Conservation (phyloP, 768 basidiomycete species). For the Auricularia sp. region DNA sequence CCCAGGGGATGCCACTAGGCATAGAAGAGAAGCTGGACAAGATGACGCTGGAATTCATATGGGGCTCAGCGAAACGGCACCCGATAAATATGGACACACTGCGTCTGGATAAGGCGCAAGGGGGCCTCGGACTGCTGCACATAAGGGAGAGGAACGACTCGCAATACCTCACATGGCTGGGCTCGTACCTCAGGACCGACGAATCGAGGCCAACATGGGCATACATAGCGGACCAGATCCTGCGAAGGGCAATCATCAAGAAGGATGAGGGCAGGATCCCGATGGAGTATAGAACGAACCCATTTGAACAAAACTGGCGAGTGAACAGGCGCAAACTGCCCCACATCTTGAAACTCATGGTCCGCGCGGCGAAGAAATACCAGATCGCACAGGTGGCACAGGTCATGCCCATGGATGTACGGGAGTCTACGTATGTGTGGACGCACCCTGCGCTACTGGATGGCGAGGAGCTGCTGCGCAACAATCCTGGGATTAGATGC, state of each 20-base stretch:
- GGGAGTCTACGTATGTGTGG: too few relatives aligned
- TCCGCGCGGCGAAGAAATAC: too few relatives aligned
- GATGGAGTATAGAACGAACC: too few relatives aligned
- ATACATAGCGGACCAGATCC: slow-evolving; percentile 15
- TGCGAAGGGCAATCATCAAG: not conserved
- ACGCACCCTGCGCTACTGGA: too few relatives aligned
- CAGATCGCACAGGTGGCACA: too few relatives aligned
- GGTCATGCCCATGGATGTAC: too few relatives aligned
- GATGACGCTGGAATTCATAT: slow-evolving; percentile 20
- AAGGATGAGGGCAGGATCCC: too few relatives aligned
- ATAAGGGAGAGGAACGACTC: not conserved
- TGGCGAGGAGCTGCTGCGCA: too few relatives aligned
- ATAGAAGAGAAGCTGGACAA: slow-evolving; percentile 16
- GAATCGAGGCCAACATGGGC: slow-evolving; percentile 19
- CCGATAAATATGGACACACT: not conserved
- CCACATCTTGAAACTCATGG: too few relatives aligned
- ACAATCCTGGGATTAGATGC: too few relatives aligned
- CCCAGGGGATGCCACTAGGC: slow-evolving; percentile 28
- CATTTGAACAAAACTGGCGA: too few relatives aligned
- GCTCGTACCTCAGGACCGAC: slow-evolving; percentile 13
- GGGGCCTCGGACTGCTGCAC: not conserved
- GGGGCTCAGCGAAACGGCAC: slow-evolving; percentile 9
- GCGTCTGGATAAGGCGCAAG: not conserved
- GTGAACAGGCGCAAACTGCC: too few relatives aligned
- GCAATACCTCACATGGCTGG: not conserved